Base-by-base conservation (phyloP, 2,329 filamentous ascomycete genomes). In the Penicillium concentricum region DNA sequence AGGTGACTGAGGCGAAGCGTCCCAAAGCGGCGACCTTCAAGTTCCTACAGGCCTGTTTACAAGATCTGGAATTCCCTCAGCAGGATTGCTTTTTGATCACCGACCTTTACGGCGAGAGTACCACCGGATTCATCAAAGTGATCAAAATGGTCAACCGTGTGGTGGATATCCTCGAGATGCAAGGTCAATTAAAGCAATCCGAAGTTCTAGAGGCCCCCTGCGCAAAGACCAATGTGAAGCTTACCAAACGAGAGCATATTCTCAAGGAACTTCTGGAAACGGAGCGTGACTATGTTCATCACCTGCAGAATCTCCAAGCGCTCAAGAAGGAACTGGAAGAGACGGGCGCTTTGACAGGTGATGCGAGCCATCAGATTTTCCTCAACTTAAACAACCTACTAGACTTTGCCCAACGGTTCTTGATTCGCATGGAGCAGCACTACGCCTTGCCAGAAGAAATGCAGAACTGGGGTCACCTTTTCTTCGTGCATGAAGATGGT, bases 51-150 rank as follows among this genome's bases (percentile, higher is more conserved):
- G 92, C 91, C 24, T 97, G 92, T 73, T 82, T 95, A 69, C 87
- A 87, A 64, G 89, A 96, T 51, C 81, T 97, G 49, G 85, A 87
- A 54, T 89, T 97, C 51, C 84, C 89, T 2, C 81, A 90, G 5
- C 84, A 88, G 46, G 91, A 96, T 60, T 92, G 91, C 69, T 97
- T 97, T 74, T 89, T 96, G 67, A 89, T 99, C 66, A 90, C 86
- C 56, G 93, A 99, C 75, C 79, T 97, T 44, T 92, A 94, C 75
- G 91, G 91, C 52, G 91, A 92, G 67, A 95, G 97, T 74, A 99
- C 94, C 1, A 97, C 91, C 43, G 94, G 94, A 3, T 97, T 99
- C 72, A 92, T 97, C 65, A 97, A 97, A 86, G 92, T 96, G 56
- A 92, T 90, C 24, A 90, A 91, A 77, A 91, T 96, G 56, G 90